A percentile compares a stretch with the other conserved stretches of the same genome.
These are phyloP conservation scores for Pythium brachiatum DNA, from an alignment of 352 stramenopile species.

Conservation along the genomic window DNA sequence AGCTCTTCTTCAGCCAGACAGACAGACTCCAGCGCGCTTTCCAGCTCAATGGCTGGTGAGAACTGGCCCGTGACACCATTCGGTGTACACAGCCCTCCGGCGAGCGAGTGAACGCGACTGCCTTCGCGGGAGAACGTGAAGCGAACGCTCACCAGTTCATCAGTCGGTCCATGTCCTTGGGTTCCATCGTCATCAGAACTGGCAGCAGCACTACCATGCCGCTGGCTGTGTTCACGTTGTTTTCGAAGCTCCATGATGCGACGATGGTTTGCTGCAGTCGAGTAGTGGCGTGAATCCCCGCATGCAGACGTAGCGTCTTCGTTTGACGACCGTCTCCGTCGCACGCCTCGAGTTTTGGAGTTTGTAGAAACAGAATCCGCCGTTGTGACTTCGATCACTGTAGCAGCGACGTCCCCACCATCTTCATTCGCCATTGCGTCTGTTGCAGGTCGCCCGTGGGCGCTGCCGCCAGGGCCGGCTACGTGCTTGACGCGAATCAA, in stretches of 20 bases:
- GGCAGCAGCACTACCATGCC: not conserved
- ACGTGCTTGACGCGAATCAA: slow-evolving; percentile 26
- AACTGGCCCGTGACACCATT: slow-evolving; percentile 34
- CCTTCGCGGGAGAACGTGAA: slow-evolving; percentile 54
- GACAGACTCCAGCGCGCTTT: slow-evolving; percentile 40
- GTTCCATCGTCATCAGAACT: not conserved
- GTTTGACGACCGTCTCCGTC: slow-evolving; percentile 23
- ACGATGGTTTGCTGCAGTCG: slow-evolving; percentile 51
- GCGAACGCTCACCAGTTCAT: slow-evolving; percentile 43
- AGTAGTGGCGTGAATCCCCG: slow-evolving; percentile 10
- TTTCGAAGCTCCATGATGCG: slow-evolving; percentile 58
- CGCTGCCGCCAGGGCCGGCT: not conserved
- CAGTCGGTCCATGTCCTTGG: slow-evolving; percentile 24
- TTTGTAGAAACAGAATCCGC: no score
- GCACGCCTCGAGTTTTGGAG: not conserved
- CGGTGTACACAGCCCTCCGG: slow-evolving; percentile 10
- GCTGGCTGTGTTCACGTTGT: slow-evolving; percentile 15
- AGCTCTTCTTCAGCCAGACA: slow-evolving; percentile 8
- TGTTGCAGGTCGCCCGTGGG: not conserved
- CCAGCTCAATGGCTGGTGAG: slow-evolving; percentile 52
- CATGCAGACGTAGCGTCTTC: not conserved
- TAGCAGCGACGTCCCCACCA: not conserved
- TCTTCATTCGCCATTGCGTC: slow-evolving; percentile 1
- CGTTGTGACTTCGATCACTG: slow-evolving; percentile 17
- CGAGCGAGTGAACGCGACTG: slow-evolving; percentile 5